Base-by-base conservation (phyloP, 345 rosid species). In the Arabidopsis suecica region DNA sequence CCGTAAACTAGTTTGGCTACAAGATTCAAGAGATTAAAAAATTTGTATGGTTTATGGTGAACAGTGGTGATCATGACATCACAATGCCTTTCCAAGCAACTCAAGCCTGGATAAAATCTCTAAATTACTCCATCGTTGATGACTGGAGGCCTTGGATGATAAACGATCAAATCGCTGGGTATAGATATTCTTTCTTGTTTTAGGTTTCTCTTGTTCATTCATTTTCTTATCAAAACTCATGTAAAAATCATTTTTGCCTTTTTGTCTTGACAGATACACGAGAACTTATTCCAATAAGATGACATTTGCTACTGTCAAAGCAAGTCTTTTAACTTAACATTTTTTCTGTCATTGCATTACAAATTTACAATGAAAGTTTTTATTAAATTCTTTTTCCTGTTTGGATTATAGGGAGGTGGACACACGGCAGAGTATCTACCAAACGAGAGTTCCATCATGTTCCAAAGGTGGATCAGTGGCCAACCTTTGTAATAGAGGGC, bases 251-350 rank as follows among this genome's bases (percentile, higher is more conserved):
- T 9, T 41, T 0, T 18, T 38, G 16, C 11, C 1, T 14, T 28
- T 56, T n/a, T 56, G 22, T 33, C 7, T 9, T 49, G 16, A 13
- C 44, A 58, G 95, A 42, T 87, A 84, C 72, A 84, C 88, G 0
- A 84, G 93, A 75, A 80, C 91, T 5, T 54, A 25, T 54, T 13
- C 59, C 18, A 54, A 54, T 54, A 28, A 54, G 36, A 54, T 54
- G 59, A 82, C 91, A 54, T 90, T 75, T 51, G 91, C 86, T 11
- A 90, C 91, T 9, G 65, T 88, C 0, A 90, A 88, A 86, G 96
- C 65, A 66, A 65, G 77, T 61, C 22, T 28, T 32, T 72, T 16
- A 32, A 20, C 13, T 16, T 41, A 6, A 18, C 3, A 1, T 3
- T 3, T 33, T 50, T 20, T 51, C 7, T 10, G 3, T 25, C 7